A percentile compares a stretch with the other conserved stretches of the same genome.
These are phyloP conservation scores for Phialophora expanda DNA, from an alignment of 2,329 filamentous ascomycete species.

Conservation along the genomic window DNA sequence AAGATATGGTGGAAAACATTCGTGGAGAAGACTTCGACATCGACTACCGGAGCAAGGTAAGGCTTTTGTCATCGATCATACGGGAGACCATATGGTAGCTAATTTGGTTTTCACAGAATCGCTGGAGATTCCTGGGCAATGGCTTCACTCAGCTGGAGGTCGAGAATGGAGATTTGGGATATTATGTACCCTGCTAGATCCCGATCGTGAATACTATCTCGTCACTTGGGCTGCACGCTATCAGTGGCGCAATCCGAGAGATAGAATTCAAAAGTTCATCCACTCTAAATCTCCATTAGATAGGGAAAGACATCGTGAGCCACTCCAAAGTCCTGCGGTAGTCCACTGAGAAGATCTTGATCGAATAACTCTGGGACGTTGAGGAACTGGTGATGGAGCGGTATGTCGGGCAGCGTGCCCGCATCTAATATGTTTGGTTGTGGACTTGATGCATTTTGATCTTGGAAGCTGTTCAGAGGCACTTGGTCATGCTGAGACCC, in stretches of 20 bases:
- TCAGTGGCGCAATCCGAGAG: too few species aligned
- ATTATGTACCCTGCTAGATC: slow-evolving; percentile 19
- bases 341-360: slow-evolving; percentile 10
- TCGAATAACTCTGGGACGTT: slow-evolving; percentile 19
- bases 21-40: slow-evolving; percentile 58
- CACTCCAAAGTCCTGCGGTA: slow-evolving; percentile 16
- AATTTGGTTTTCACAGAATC: slow-evolving; percentile 42
- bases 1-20: slow-evolving; percentile 28
- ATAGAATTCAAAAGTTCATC: too few species aligned
- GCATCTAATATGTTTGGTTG: neutral
- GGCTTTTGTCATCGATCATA: too few species aligned
- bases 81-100: too few species aligned
- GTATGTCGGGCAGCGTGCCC: slow-evolving; percentile 1
- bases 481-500: slow-evolving; percentile 4
- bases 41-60: slow-evolving; percentile 47
- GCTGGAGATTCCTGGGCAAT: slow-evolving; percentile 57
- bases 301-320: slow-evolving; percentile 9
- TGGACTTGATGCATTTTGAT: slow-evolving; percentile 1
- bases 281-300: too few species aligned
- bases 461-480: slow-evolving; percentile 5
- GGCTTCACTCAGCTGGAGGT: slow-evolving; percentile 49
- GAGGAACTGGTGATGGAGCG: slow-evolving; percentile 18
- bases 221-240: too few species aligned
- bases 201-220: too few species aligned
- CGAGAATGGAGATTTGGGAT: slow-evolving; percentile 33